Percentiles rank a stretch among this genome's conserved stretches.
phyloP scores from a whole-genome alignment of 2,329 filamentous ascomycete species.

The Phyllosticta paracitricarpa region DNA sequence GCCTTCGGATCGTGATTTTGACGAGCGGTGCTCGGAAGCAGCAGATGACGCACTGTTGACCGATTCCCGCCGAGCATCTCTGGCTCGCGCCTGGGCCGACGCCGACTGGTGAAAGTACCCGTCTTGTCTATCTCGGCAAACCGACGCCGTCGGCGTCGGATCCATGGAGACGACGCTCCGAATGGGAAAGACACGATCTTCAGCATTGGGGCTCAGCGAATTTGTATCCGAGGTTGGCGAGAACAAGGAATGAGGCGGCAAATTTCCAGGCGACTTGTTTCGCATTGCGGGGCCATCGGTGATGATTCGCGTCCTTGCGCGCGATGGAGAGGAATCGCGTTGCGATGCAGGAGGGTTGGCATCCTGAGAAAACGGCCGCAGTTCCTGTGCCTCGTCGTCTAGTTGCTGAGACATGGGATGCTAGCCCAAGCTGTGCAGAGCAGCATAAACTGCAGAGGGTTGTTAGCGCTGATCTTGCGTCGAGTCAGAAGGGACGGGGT shows the following conservation, averaged over 20 bases:
- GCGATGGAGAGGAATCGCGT: not conserved
- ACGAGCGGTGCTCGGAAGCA: conserved; percentile 7
- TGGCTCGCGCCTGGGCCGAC: conserved; percentile 13
- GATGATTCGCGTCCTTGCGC: conserved; percentile 1
- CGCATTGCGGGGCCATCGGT: conserved; percentile 7
- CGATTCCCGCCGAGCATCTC: conserved; percentile 21
- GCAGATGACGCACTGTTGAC: conserved; percentile 19
- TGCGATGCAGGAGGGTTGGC: conserved; percentile 2
- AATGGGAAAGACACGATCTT: conserved; percentile 68
- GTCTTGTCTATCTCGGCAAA: conserved; percentile 18
- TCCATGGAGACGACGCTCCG: conserved; percentile 68
- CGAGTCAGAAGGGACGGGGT: not conserved
- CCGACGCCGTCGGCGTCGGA: conserved; percentile 34
- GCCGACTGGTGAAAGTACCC: conserved; percentile 28
- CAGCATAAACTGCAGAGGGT: not conserved
- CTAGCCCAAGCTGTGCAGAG: conserved; percentile 3
- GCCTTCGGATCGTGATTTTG: not conserved
- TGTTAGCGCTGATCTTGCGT: not conserved
- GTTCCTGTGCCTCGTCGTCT: not conserved
- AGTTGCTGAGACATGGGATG: conserved; percentile 6
- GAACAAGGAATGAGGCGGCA: conserved; percentile 7
- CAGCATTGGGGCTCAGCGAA: conserved; percentile 29
- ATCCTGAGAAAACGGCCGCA: not conserved
- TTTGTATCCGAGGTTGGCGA: conserved; percentile 18
- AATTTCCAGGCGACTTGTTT: not conserved